These are phyloP conservation scores for Colletotrichum sidae DNA, from an alignment of 2,329 filamentous ascomycete genomes.

Conservation along the genomic window DNA sequence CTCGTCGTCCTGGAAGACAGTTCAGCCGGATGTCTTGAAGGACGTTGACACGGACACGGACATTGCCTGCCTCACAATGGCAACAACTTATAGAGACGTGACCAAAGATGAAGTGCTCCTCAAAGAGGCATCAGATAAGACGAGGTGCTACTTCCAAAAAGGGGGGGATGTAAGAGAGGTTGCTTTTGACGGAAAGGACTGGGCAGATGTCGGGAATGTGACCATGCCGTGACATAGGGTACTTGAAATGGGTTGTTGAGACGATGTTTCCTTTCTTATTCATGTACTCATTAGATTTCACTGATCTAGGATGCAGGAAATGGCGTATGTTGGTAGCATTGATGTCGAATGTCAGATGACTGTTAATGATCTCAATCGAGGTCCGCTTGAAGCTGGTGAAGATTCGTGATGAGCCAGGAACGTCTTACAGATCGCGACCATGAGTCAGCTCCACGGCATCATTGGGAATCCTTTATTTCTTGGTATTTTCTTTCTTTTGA, in stretches of 20 bases:
- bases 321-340: too few species aligned
- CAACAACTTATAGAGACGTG: background rate
- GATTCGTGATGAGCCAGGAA: too few species aligned
- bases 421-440: too few species aligned
- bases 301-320: too few species aligned
- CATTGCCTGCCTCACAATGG: conserved; percentile 25
- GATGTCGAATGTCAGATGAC: too few species aligned
- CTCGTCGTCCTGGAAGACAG: conserved; percentile 1
- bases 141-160: conserved; percentile 16
- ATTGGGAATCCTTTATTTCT: too few species aligned
- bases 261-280: too few species aligned
- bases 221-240: background rate
- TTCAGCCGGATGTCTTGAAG: background rate
- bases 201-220: background rate
- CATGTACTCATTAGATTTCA: too few species aligned
- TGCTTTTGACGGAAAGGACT: background rate
- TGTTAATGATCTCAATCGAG: too few species aligned
- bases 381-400: too few species aligned
- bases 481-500: too few species aligned
- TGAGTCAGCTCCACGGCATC: too few species aligned
- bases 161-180: conserved; percentile 11
- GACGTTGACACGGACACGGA: conserved; percentile 16
- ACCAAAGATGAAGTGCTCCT: conserved; percentile 1
- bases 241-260: background rate
- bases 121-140: background rate